Evolutionary conservation across 306 rosid genomes (phyloP).

Genomic region (Mimosa bimucronata): DNA sequence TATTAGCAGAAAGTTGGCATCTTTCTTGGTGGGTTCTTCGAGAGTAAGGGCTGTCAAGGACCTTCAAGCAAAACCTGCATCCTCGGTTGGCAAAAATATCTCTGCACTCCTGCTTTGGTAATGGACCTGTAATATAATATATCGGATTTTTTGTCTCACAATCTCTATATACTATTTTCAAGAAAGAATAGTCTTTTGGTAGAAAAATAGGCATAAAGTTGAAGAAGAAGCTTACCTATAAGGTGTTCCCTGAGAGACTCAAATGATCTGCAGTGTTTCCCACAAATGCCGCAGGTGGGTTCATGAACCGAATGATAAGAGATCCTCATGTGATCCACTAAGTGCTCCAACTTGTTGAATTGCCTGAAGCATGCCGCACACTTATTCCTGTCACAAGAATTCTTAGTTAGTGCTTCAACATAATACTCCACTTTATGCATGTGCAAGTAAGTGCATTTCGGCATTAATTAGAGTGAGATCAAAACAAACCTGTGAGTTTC

Average conservation of each 20-base stretch:
- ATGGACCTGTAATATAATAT: conserved; percentile 58
- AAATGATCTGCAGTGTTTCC: conserved; percentile 90
- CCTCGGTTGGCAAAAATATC: conserved; percentile 71
- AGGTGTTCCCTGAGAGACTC: conserved; percentile 97
- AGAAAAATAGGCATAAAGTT: background rate
- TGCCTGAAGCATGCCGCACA: conserved; percentile 94
- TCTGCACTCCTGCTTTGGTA: conserved; percentile 90
- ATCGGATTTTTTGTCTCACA: background rate
- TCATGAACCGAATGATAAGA: conserved; percentile 93
- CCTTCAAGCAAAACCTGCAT: conserved; percentile 85
- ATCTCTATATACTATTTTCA: background rate
- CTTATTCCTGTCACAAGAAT: conserved; percentile 62
- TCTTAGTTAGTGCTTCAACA: background rate
- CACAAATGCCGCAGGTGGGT: conserved; percentile 86
- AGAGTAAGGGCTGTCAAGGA: conserved; percentile 77
- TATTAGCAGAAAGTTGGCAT: conserved; percentile 66
- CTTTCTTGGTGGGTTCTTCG: conserved; percentile 78
- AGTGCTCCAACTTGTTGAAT: conserved; percentile 87
- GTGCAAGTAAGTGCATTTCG: background rate
- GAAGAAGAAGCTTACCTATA: conserved; percentile 51
- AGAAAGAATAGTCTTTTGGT: conserved; percentile 3
- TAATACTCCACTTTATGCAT: background rate
- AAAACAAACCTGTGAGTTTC: conserved; percentile 70
- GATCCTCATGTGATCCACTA: conserved; percentile 95
- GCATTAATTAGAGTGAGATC: conserved; percentile 5